phyloP scores from a whole-genome alignment of 495 filamentous ascomycete genomes.

The Aspergillus carlsbadensis region DNA sequence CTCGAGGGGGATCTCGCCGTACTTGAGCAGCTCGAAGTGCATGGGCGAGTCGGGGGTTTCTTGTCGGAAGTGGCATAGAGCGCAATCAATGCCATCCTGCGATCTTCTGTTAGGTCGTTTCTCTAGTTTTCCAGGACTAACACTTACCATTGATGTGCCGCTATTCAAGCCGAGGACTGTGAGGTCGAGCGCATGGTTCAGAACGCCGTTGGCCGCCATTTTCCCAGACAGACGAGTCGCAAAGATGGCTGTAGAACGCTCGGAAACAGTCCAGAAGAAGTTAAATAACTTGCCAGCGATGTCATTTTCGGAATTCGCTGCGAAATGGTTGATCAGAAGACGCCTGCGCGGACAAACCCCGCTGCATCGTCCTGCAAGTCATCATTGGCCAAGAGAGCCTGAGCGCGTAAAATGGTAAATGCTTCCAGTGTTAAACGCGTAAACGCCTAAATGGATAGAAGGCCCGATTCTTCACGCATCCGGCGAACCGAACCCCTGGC shows the following conservation, averaged over 20 bases:
- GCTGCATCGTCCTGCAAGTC: background rate
- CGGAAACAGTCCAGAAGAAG: background rate
- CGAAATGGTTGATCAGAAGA: no score
- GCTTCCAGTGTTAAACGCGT: background rate
- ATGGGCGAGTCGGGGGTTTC: slow-evolving; percentile 47
- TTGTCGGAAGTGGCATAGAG: slow-evolving; percentile 50
- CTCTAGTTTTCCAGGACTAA: background rate
- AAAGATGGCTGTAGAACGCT: no score
- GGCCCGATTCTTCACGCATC: no score
- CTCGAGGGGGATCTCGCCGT: slow-evolving; percentile 47
- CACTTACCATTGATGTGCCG: slow-evolving; percentile 39
- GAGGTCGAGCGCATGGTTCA: slow-evolving; percentile 29
- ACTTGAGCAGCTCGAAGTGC: slow-evolving; percentile 47
- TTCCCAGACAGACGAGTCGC: no score
- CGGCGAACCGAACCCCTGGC: background rate
- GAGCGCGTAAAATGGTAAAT: background rate
- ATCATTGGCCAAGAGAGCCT: background rate
- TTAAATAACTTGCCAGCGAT: background rate
- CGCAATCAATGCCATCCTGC: slow-evolving; percentile 51
- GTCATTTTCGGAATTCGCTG: no score
- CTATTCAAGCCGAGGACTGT: slow-evolving; percentile 53
- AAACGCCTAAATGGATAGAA: slow-evolving; percentile 11
- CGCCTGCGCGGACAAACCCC: background rate
- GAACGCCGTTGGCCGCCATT: background rate
- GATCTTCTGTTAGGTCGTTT: background rate